Conservation (phyloP, 2,329 filamentous ascomycete species). For the Fusarium staphyleae region DNA sequence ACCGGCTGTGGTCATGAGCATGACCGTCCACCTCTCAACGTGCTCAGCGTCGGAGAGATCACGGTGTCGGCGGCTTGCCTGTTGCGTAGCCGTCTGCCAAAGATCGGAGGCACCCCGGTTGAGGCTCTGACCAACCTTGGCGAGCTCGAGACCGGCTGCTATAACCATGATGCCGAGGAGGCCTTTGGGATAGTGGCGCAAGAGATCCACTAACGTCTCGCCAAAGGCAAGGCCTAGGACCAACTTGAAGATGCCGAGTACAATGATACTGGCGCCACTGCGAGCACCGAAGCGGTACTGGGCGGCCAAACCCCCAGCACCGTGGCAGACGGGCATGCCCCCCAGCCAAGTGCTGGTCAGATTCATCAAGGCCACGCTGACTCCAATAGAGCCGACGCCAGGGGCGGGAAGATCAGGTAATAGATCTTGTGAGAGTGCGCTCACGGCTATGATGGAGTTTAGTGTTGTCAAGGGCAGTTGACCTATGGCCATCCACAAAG, state of each 20-base stretch:
- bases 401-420: constrained; percentile 73
- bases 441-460: constrained; percentile 90
- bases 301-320: constrained; percentile 86
- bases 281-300: constrained; percentile 92
- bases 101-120: constrained; percentile 73
- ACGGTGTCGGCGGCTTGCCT: constrained; percentile 53
- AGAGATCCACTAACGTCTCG: constrained; percentile 72
- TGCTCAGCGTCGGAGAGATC: constrained; percentile 71
- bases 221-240: constrained; percentile 78
- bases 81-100: constrained; percentile 59
- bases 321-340: constrained; percentile 94
- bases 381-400: constrained; percentile 76
- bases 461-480: constrained; percentile 91
- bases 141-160: constrained; percentile 86
- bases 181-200: constrained; percentile 76
- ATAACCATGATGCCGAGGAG: constrained; percentile 89
- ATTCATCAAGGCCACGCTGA: constrained; percentile 87
- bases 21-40: constrained; percentile 81
- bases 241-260: constrained; percentile 80
- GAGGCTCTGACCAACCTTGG: constrained; percentile 82
- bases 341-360: constrained; percentile 88
- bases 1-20: constrained; percentile 85
- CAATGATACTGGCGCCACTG: constrained; percentile 81
- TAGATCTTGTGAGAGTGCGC: constrained; percentile 78
- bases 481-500: constrained; percentile 72